Evolutionary conservation across 495 filamentous ascomycete genomes (phyloP).

Genomic region (Chaetomium cochliodes): DNA sequence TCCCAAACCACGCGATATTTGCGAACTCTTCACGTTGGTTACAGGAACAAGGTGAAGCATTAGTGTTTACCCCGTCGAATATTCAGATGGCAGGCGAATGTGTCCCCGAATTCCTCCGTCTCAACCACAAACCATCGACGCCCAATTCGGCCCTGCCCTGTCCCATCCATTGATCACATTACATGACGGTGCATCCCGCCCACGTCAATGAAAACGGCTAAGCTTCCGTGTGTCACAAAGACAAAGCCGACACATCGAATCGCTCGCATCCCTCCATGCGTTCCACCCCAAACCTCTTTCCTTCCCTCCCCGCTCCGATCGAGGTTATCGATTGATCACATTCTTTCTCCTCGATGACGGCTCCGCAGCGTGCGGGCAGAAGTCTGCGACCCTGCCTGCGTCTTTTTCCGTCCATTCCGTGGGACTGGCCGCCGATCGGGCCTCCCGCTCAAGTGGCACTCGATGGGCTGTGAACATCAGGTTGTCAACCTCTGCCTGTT

Average conservation of each 20-base stretch:
- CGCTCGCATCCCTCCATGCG: conserved; percentile 6
- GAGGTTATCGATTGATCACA: background rate
- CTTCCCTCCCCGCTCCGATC: background rate
- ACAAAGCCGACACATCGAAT: conserved; percentile 1
- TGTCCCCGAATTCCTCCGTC: background rate
- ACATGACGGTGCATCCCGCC: conserved; percentile 15
- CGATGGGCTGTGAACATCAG: background rate
- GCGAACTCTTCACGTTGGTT: background rate
- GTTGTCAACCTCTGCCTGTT: background rate
- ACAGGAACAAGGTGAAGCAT: background rate
- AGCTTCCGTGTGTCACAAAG: conserved; percentile 33
- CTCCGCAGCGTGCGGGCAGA: conserved; percentile 25
- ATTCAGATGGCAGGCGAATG: background rate
- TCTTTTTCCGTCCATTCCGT: background rate
- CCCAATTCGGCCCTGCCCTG: conserved; percentile 8
- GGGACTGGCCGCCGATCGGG: conserved; percentile 24
- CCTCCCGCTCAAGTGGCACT: background rate
- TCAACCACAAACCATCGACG: background rate
- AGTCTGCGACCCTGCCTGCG: conserved; percentile 19
- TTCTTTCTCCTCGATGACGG: conserved; percentile 4
- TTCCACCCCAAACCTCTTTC: background rate
- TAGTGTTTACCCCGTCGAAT: background rate
- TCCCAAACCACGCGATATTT: background rate
- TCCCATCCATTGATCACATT: conserved; percentile 14
- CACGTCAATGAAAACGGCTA: conserved; percentile 29